Conservation (phyloP, 2,329 filamentous ascomycete genomes). For the Ceratocystis colombiana region DNA sequence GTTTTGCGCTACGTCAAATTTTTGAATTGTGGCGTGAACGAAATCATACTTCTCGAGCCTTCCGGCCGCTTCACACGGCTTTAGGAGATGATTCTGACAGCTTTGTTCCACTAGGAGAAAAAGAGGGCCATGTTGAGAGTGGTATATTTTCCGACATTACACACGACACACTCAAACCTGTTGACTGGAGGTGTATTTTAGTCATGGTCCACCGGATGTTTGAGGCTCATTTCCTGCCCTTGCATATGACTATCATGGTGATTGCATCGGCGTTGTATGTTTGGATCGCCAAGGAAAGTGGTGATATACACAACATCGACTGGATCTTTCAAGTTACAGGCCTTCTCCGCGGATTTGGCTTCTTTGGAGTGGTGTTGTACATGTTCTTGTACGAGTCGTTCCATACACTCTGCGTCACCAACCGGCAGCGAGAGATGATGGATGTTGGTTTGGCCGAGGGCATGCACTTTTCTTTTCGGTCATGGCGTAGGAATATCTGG, state of each 20-base stretch:
- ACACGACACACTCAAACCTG: slow-evolving; percentile 41
- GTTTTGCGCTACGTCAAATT: slow-evolving; percentile 51
- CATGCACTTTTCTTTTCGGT: slow-evolving; percentile 55
- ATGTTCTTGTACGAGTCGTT: slow-evolving; percentile 59
- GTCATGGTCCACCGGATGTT: slow-evolving; percentile 58
- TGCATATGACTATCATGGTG: slow-evolving; percentile 56
- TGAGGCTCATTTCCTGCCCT: slow-evolving; percentile 61
- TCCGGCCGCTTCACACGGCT: slow-evolving; percentile 47
- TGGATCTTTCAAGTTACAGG: slow-evolving; percentile 54
- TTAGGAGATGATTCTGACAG: slow-evolving; percentile 35
- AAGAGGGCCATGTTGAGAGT: slow-evolving; percentile 39
- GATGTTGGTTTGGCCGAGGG: slow-evolving; percentile 53
- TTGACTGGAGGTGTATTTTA: slow-evolving; percentile 47
- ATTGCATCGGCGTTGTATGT: slow-evolving; percentile 52
- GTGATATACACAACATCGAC: slow-evolving; percentile 43
- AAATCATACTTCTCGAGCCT: slow-evolving; percentile 46
- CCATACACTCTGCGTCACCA: slow-evolving; percentile 50
- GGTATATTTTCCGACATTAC: slow-evolving; percentile 48
- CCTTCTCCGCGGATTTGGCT: slow-evolving; percentile 49
- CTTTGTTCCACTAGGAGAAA: slow-evolving; percentile 39
- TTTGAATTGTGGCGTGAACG: slow-evolving; percentile 49
- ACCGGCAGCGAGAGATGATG: slow-evolving; percentile 56
- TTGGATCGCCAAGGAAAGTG: slow-evolving; percentile 42
- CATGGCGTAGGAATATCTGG: slow-evolving; percentile 45
- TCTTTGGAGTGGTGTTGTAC: slow-evolving; percentile 53